Conservation (phyloP, 2,329 filamentous ascomycete genomes). For the Alternaria triticina region DNA sequence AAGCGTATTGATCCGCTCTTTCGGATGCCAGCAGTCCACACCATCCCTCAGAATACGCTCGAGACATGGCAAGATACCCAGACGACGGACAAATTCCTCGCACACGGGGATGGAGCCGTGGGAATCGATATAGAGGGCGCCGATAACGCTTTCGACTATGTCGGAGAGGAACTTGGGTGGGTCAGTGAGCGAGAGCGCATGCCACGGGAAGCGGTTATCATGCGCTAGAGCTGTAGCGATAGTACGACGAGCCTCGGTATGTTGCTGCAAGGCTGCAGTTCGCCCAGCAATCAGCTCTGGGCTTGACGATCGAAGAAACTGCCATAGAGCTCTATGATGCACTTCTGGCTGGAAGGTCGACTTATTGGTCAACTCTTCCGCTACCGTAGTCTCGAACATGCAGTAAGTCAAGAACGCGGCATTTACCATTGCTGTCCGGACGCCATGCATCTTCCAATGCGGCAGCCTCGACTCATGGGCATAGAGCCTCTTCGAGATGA, state of each 20-base stretch:
- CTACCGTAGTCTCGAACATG: conserved; percentile 64
- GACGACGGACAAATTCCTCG: conserved; percentile 62
- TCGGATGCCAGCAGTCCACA: conserved; percentile 66
- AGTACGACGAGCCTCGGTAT: conserved; percentile 55
- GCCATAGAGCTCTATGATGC: conserved; percentile 63
- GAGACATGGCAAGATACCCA: conserved; percentile 71
- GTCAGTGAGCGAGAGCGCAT: conserved; percentile 66
- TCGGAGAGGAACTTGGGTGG: conserved; percentile 35
- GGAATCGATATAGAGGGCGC: conserved; percentile 82
- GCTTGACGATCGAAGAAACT: conserved; percentile 69
- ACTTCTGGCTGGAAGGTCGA: conserved; percentile 37
- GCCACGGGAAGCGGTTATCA: conserved; percentile 75
- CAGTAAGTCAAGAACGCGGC: conserved; percentile 79
- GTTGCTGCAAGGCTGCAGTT: conserved; percentile 53
- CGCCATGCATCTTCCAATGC: conserved; percentile 72
- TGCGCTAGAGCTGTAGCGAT: conserved; percentile 60
- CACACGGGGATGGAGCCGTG: conserved; percentile 53
- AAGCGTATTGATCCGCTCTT: conserved; percentile 70
- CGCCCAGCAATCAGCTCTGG: conserved; percentile 58
- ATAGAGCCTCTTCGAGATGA: conserved; percentile 72
- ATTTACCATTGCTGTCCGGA: conserved; percentile 80
- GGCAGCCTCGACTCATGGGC: conserved; percentile 54
- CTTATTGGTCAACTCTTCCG: conserved; percentile 44
- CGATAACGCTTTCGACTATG: conserved; percentile 79
- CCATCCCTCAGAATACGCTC: conserved; percentile 62